Conservation (phyloP, 1,284 basidiomycete genomes). For the Trametes hirsuta region DNA sequence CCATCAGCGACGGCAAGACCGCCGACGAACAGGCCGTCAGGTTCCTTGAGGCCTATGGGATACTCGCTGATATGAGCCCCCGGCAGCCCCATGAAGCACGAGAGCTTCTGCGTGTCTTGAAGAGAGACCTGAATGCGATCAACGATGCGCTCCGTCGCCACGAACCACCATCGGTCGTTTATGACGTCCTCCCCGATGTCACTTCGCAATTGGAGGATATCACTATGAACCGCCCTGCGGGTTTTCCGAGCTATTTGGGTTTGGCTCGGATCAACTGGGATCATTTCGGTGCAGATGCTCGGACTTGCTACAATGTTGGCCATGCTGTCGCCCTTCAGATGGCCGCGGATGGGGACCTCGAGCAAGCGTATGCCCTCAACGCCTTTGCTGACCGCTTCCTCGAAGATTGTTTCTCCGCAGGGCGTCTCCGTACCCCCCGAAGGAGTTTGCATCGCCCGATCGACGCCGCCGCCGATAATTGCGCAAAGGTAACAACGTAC, state of each 20-base stretch:
- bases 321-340: conserved; percentile 11
- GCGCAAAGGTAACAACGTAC: not conserved
- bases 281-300: conserved; percentile 23
- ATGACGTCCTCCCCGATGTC: too few relatives aligned
- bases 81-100: too few relatives aligned
- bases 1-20: too few relatives aligned
- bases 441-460: conserved; percentile 2
- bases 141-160: too few relatives aligned
- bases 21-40: too few relatives aligned
- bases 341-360: conserved; percentile 6
- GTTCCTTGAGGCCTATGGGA: too few relatives aligned
- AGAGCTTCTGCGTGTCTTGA: too few relatives aligned
- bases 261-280: conserved; percentile 25
- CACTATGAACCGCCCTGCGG: not conserved
- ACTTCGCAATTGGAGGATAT: not conserved
- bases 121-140: too few relatives aligned
- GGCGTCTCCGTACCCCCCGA: conserved; percentile 20
- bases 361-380: conserved; percentile 19
- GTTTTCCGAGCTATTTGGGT: conserved; percentile 7
- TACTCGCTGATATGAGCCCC: too few relatives aligned
- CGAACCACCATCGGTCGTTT: too few relatives aligned
- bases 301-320: conserved; percentile 13
- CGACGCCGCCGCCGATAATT: not conserved
- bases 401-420: conserved; percentile 20
- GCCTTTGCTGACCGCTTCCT: conserved; percentile 24